Base-by-base conservation (phyloP, 495 filamentous ascomycete genomes). In the Aspergillus carlsbadensis region DNA sequence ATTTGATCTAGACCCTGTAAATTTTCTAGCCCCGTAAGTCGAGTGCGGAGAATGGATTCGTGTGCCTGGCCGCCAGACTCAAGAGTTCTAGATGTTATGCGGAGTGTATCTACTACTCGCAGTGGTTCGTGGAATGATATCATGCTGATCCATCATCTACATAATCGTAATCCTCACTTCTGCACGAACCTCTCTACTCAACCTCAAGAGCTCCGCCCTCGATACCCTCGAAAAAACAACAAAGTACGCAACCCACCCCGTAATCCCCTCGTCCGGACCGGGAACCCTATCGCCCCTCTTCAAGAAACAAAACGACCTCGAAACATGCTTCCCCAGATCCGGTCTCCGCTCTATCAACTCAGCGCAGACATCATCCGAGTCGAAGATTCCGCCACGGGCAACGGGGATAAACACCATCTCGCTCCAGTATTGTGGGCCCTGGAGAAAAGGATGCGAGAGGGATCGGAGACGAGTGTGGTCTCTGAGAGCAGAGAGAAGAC, bases 341-440 rank as follows among this genome's bases (percentile, higher is more conserved):
- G 71, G 70, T 17, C 60, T 55, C 33, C 71, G 60, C 6, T 26
- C 6, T 5, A 71, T 43, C 41, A 76, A 39, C 15, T 74, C 72
- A 6, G 54, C 62, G 44, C 70, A 70, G 17, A 73, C 58, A 34
- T 76, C 72, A 14, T 67, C 70, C 10, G 71, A 73, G 34, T 76
- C 65, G 10, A 70, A 73, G 24, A 73, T 61, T 0, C 72, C 72
- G 21, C 65, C 59, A 10, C 40, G 63, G 45, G 6, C 26, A 4
- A 36, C 44, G 18, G 43, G 53, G 43, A 56, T 47, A 21, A 47
- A 36, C 18, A 56, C 29, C 11, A 49, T 31, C 20, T 47, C 10
- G 24, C 11, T 14, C 18, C 34, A 40, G 18, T 46, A 56, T 31
- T 48, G 53, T 13, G 26, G 26, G 26, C 26, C 26, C 26, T 8